phyloP scores from a whole-genome alignment of 306 rosid genomes.

The Ormosia emarginata region DNA sequence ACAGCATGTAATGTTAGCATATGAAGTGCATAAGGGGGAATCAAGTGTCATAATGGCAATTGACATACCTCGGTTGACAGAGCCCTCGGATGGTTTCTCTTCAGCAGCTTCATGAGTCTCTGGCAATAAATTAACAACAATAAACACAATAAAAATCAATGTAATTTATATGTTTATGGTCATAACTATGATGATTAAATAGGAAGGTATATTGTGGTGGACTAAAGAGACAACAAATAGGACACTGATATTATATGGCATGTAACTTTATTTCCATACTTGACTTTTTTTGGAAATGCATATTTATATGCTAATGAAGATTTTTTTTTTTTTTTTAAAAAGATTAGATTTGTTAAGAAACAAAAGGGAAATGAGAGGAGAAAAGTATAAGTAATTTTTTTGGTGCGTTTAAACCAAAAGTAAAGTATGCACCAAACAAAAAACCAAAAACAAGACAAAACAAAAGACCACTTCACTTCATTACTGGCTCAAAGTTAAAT shows the following conservation, averaged over 20 bases:
- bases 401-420: neutral
- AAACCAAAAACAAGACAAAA: neutral
- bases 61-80: constrained; percentile 62
- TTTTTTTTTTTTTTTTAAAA: neutral
- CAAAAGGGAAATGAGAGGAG: neutral
- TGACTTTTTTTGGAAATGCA: neutral
- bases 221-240: neutral
- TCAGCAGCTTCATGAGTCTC: constrained; percentile 46
- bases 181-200: neutral
- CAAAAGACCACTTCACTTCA: neutral
- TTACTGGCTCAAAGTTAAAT: neutral
- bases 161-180: neutral
- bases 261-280: neutral
- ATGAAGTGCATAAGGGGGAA: neutral
- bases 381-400: neutral
- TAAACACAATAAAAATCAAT: neutral
- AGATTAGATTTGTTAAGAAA: neutral
- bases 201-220: neutral
- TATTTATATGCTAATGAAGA: neutral
- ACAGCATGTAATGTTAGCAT: neutral
- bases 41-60: neutral
- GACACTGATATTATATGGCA: neutral
- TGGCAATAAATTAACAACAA: constrained; percentile 24
- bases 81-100: constrained; percentile 56
- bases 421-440: neutral